A percentile compares a stretch with the other conserved stretches of the same genome.
Evolutionary conservation across 345 rosid genomes (phyloP).

Genomic region (Arabidopsis suecica): DNA sequence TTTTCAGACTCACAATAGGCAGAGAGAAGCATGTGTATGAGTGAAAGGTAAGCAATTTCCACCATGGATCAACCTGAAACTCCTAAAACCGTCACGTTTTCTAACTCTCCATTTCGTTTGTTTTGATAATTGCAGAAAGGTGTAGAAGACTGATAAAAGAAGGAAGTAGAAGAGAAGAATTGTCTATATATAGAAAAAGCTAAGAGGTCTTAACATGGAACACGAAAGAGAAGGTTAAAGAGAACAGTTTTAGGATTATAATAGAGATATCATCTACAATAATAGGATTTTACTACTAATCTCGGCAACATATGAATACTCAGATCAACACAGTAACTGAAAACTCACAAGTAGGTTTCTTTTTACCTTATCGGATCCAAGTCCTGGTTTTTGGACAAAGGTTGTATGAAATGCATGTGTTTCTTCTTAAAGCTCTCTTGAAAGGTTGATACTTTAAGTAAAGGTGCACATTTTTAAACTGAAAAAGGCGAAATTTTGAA

Average conservation of each 20-base stretch:
- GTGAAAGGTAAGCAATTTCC: constrained; percentile 29
- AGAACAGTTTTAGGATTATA: constrained; percentile 26
- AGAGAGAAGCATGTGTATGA: constrained; percentile 13
- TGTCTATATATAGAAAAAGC: constrained; percentile 17
- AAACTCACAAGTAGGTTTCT: not conserved
- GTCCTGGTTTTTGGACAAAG: not conserved
- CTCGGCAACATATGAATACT: constrained; percentile 23
- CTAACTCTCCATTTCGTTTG: not conserved
- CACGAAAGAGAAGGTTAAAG: constrained; percentile 14
- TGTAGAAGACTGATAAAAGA: constrained; percentile 30
- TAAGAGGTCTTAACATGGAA: constrained; percentile 31
- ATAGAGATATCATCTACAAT: constrained; percentile 39
- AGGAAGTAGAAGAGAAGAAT: constrained; percentile 29
- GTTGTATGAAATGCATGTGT: constrained; percentile 9
- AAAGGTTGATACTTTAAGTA: not conserved
- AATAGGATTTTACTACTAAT: constrained; percentile 31
- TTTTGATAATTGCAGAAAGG: constrained; percentile 29
- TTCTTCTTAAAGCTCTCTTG: not conserved
- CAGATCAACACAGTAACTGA: constrained; percentile 23
- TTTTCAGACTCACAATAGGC: constrained; percentile 3
- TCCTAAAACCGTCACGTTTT: not conserved
- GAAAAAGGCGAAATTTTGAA: not conserved
- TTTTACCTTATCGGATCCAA: not conserved
- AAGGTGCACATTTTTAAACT: not conserved
- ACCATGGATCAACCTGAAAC: constrained; percentile 8